Evolutionary conservation across 164 flowering plant species (phyloP), one percentile per base, ranked within the genome.

Genomic region (Aristolochia californica): DNA sequence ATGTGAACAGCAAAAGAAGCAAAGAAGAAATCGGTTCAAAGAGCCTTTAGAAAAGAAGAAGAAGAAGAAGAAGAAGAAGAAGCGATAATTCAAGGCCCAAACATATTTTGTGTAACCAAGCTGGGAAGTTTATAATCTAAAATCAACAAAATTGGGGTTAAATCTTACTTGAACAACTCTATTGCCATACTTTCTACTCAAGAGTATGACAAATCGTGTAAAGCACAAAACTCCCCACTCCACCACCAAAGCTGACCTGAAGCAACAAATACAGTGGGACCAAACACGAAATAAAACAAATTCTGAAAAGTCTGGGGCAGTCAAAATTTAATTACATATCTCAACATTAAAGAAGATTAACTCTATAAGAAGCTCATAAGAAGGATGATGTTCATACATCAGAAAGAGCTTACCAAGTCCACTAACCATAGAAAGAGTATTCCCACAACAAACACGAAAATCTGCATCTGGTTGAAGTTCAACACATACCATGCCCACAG

Each of bases 121-220:
- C 10, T 2, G 40, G 40, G 10, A 34, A 12, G 0, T 4, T 34
- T 34, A 15, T 16, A 28, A 18, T 54, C 40, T 13, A 13, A 23
- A 13, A 53, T 13, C 34, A 14, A 9, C 26, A n/a, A 26, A 12
- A 24, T 47, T 47, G 40, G 50, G 25, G 45, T 40, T 18, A 43
- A 1, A 50, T 60, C 75, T 71, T 72, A 87, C 95, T 70, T 87
- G 97, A 69, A 81, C 69, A 57, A 90, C 95, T 53, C 97, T 71
- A 51, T 78, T 81, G 63, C 68, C 95, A 68, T 90, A 90, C 74
- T 83, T 87, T 43, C 68, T 67, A 60, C 95, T 90, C 24, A 83
- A n/a, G 57, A 15, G 80, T 71, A 67, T 90, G 93, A 34, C 88
- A 95, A 64, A 87, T 73, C 44, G 95, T 85, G 69, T 90, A 95